Conservation (phyloP, 768 basidiomycete genomes). For the Pleurotus sapidus region DNA sequence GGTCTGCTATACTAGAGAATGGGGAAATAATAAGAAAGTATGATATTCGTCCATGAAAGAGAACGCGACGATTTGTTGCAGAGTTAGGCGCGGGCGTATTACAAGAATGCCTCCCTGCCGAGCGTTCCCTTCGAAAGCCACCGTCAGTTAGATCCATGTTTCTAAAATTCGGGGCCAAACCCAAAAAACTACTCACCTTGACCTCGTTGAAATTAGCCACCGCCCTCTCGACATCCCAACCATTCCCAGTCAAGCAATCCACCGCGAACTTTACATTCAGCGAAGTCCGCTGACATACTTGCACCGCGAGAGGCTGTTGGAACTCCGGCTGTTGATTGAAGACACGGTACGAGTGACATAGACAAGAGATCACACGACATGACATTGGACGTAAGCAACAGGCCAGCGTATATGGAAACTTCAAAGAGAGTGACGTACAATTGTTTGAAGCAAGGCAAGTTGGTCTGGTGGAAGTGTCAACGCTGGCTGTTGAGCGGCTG, state of each 20-base stretch:
- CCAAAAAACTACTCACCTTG: conserved; percentile 54
- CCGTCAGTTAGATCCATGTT: conserved; percentile 17
- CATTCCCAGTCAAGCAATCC: conserved; percentile 84
- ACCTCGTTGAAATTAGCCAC: conserved; percentile 85
- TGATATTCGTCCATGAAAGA: background rate
- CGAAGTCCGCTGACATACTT: conserved; percentile 70
- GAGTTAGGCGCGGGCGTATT: conserved; percentile 17
- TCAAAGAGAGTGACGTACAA: conserved; percentile 45
- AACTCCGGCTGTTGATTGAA: conserved; percentile 51
- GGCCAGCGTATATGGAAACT: conserved; percentile 9
- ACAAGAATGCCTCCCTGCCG: conserved; percentile 52
- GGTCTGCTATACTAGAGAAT: background rate
- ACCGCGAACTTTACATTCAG: conserved; percentile 77
- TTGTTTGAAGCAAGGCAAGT: conserved; percentile 46
- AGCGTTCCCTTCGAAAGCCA: conserved; percentile 37
- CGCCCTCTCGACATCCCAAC: conserved; percentile 81
- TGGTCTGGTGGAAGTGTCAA: conserved; percentile 37
- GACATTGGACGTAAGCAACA: conserved; percentile 11
- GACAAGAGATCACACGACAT: background rate
- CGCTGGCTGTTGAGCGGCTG: conserved; percentile 19
- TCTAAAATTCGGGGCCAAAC: background rate
- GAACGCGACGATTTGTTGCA: background rate
- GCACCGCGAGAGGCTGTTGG: conserved; percentile 67
- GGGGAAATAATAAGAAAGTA: background rate
- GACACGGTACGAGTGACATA: background rate